Evolutionary conservation across 352 stramenopile genomes (phyloP).

Genomic region (Hyaloperonospora brassicae): DNA sequence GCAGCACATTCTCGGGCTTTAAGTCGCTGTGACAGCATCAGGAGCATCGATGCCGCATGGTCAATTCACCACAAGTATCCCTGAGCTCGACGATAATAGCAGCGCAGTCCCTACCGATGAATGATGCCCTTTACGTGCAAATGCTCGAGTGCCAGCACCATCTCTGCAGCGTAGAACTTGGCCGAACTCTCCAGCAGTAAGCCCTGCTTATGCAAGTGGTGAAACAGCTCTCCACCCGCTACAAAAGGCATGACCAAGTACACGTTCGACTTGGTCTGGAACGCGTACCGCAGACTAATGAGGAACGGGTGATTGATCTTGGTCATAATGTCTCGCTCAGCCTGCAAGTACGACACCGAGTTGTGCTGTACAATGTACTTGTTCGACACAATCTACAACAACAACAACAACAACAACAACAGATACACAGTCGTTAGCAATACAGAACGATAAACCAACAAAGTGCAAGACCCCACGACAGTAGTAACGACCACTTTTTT

Average conservation of each 20-base stretch:
- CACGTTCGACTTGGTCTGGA: constrained; percentile 74
- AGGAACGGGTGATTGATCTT: constrained; percentile 84
- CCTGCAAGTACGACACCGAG: constrained; percentile 66
- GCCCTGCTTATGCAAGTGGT: constrained; percentile 54
- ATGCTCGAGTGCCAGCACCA: constrained; percentile 74
- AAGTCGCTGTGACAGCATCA: constrained; percentile 36
- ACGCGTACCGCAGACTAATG: constrained; percentile 70
- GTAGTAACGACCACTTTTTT: not conserved
- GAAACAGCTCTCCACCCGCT: constrained; percentile 60
- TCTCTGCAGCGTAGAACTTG: constrained; percentile 79
- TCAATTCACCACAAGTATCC: no score
- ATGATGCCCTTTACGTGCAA: constrained; percentile 65
- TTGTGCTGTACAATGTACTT: constrained; percentile 85
- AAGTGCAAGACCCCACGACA: no score
- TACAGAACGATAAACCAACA: no score
- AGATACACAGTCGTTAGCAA: no score
- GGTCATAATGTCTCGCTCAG: constrained; percentile 81
- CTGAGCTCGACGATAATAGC: no score
- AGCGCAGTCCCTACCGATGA: constrained; percentile 27
- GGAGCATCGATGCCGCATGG: no score
- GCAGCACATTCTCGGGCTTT: constrained; percentile 80
- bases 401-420: not conserved
- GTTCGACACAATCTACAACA: constrained; percentile 64
- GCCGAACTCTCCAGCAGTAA: constrained; percentile 59
- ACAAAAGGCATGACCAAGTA: constrained; percentile 82